Percentiles rank a stretch among this genome's conserved stretches.
Conservation (phyloP, 2,329 filamentous ascomycete species). For the Talaromyces amestolkiae region DNA sequence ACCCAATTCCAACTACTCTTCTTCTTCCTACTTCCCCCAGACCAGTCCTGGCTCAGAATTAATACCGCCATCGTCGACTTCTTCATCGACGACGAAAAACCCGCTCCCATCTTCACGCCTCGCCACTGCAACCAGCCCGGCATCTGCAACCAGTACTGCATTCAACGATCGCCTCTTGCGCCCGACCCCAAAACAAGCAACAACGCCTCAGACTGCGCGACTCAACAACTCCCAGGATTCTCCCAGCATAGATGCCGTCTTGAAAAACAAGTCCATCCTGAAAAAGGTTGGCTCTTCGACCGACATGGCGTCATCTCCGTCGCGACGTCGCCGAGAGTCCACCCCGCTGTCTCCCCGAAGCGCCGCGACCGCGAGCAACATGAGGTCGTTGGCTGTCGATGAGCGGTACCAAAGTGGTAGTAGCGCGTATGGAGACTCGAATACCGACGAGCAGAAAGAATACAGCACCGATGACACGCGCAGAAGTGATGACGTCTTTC, state of each 20-base stretch:
- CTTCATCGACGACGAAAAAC: constrained; percentile 27
- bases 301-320: constrained; percentile 8
- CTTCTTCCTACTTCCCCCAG: constrained; percentile 33
- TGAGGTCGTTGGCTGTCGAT: constrained; percentile 27
- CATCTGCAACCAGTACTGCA: background rate
- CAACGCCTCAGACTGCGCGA: constrained; percentile 21
- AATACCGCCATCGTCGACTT: constrained; percentile 41
- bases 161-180: constrained; percentile 14
- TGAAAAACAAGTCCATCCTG: constrained; percentile 24
- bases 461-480: constrained; percentile 38
- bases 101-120: constrained; percentile 48
- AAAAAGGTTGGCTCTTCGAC: constrained; percentile 15
- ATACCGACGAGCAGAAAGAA: constrained; percentile 29
- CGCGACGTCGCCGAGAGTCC: constrained; percentile 28
- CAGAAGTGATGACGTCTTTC: constrained; percentile 46
- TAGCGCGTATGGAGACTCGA: background rate
- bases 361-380: constrained; percentile 28
- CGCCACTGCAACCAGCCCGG: background rate
- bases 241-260: constrained; percentile 26
- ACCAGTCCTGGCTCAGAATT: constrained; percentile 39
- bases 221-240: constrained; percentile 12
- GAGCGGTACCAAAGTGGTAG: constrained; percentile 4
- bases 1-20: constrained; percentile 8
- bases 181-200: constrained; percentile 23
- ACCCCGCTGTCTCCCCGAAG: constrained; percentile 18